Percentiles rank a stretch among this genome's conserved stretches.
Conservation (phyloP, 345 rosid species). For the Microcos paniculata region DNA sequence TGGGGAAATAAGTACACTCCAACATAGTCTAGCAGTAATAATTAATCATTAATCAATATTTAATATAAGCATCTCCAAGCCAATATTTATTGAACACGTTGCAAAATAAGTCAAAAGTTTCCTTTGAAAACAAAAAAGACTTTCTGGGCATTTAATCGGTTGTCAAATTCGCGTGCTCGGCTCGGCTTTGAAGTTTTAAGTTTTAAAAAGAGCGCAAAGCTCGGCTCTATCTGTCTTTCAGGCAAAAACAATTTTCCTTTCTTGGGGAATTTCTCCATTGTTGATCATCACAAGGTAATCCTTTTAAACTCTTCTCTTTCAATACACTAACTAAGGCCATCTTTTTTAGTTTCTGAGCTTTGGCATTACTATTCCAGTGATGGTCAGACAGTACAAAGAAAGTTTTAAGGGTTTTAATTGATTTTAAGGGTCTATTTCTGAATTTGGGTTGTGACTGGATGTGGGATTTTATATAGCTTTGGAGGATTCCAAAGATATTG, state of each 20-base stretch:
- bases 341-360: neutral
- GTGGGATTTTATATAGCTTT: neutral
- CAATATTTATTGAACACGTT: too few species aligned
- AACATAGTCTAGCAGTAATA: too few species aligned
- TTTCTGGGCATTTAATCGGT: too few species aligned
- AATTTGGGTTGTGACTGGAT: neutral
- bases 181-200: too few species aligned
- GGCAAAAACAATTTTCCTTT: neutral
- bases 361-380: neutral
- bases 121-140: too few species aligned
- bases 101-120: too few species aligned
- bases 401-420: neutral
- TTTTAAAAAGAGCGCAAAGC: too few species aligned
- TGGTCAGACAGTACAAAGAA: neutral
- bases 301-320: neutral
- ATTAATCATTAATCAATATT: too few species aligned
- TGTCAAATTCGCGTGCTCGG: too few species aligned
- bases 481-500: neutral
- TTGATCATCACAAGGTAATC: slow-evolving; percentile 21
- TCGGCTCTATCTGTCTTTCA: neutral
- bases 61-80: too few species aligned
- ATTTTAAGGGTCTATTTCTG: neutral
- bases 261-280: neutral
- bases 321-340: neutral
- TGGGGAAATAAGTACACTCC: too few species aligned